These are phyloP conservation scores for Penicillium oxalicum DNA, from an alignment of 2,329 filamentous ascomycete species.

Conservation along the genomic window DNA sequence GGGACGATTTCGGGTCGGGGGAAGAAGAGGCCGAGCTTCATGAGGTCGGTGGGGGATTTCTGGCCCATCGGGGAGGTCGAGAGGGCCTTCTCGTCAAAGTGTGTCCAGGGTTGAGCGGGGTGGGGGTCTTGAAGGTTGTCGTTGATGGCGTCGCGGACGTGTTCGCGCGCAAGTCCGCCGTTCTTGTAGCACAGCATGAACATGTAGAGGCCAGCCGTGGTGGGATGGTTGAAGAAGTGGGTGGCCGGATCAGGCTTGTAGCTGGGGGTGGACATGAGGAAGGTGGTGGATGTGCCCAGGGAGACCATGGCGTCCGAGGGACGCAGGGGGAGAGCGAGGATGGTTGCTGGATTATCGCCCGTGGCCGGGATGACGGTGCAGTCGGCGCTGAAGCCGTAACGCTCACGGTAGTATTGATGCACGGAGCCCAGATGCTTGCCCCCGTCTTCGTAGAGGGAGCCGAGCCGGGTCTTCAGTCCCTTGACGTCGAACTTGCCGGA, in stretches of 20 bases:
- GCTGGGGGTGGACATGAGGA: conserved; percentile 91
- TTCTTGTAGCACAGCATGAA: conserved; percentile 99
- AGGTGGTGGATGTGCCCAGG: conserved; percentile 90
- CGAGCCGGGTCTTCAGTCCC: conserved; percentile 71
- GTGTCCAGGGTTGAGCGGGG: conserved; percentile 61
- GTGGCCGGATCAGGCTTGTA: conserved; percentile 87
- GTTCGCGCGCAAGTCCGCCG: conserved; percentile 85
- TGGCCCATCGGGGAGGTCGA: conserved; percentile 65
- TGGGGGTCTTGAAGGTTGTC: conserved; percentile 35
- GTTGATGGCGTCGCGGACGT: conserved; percentile 76
- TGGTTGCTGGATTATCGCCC: conserved; percentile 93
- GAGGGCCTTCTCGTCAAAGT: conserved; percentile 70
- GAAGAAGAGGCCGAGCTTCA: conserved; percentile 91
- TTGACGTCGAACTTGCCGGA: conserved; percentile 60
- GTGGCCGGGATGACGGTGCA: conserved; percentile 83
- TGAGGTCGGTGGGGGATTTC: conserved; percentile 48
- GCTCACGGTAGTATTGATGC: conserved; percentile 68
- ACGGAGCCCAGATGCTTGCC: conserved; percentile 71
- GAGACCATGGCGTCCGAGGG: conserved; percentile 91
- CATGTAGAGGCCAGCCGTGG: conserved; percentile 88
- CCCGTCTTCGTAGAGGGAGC: conserved; percentile 71
- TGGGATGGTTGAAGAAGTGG: conserved; percentile 98
- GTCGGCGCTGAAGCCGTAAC: conserved; percentile 69
- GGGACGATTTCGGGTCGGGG: conserved; percentile 93
- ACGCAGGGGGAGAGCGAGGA: conserved; percentile 80